Evolutionary conservation across 1,284 basidiomycete species (phyloP).

Genomic region (Mrakiaceae sp.): DNA sequence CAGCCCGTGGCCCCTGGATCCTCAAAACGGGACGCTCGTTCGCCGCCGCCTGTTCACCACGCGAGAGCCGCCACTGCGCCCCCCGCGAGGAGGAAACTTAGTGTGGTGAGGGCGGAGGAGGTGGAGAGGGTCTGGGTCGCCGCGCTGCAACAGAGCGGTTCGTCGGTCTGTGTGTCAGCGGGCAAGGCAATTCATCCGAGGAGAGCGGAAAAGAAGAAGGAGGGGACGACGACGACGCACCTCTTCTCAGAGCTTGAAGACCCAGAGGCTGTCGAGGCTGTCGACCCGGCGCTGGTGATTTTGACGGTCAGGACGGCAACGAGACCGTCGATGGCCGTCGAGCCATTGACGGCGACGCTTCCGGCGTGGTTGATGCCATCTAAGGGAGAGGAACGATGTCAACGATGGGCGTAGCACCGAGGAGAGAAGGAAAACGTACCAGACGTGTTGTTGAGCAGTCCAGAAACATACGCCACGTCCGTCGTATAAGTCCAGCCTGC

Average conservation of each 20-base stretch:
- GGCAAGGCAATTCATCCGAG: too few species aligned
- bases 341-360: slow-evolving; percentile 48
- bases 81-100: too few species aligned
- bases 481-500: slow-evolving; percentile 58
- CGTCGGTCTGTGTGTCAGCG: too few species aligned
- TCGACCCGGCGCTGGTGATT: slow-evolving; percentile 37
- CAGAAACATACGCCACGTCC: slow-evolving; percentile 52
- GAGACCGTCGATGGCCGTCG: slow-evolving; percentile 67
- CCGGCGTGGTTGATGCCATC: slow-evolving; percentile 65
- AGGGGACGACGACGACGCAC: too few species aligned
- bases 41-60: too few species aligned
- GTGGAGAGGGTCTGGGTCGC: too few species aligned
- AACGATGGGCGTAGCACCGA: slow-evolving; percentile 7
- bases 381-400: slow-evolving; percentile 9
- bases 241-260: background rate
- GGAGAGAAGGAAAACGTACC: slow-evolving; percentile 23
- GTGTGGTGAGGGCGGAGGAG: too few species aligned
- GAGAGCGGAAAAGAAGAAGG: too few species aligned
- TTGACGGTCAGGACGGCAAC: slow-evolving; percentile 70
- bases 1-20: too few species aligned
- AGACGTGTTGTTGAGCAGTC: slow-evolving; percentile 55
- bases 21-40: too few species aligned
- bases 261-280: background rate
- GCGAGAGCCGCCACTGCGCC: too few species aligned
- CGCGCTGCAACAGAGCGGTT: too few species aligned